phyloP scores from a whole-genome alignment of 805 yeast species.

The Yamadazyma tumulicola region DNA sequence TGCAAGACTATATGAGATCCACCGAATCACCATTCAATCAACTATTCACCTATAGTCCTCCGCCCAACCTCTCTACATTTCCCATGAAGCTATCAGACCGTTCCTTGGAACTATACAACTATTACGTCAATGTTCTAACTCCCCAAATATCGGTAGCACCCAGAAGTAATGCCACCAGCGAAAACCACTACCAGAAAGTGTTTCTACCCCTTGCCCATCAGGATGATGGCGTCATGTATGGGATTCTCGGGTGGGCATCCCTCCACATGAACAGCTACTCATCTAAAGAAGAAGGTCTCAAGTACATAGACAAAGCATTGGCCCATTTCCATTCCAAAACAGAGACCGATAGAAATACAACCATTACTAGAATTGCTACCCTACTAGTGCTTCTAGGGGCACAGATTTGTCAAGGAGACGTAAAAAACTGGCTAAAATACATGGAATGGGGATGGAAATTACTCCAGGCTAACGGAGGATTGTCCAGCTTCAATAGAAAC shows the following conservation, averaged over 20 bases:
- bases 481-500: slow-evolving; percentile 47
- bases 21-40: slow-evolving; percentile 7
- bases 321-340: slow-evolving; percentile 25
- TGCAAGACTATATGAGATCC: neutral
- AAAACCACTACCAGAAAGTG: slow-evolving; percentile 49
- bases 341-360: slow-evolving; percentile 25
- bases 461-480: slow-evolving; percentile 60
- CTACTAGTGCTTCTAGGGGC: slow-evolving; percentile 71
- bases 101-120: slow-evolving; percentile 36
- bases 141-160: slow-evolving; percentile 47
- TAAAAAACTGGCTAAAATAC: slow-evolving; percentile 67
- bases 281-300: slow-evolving; percentile 38
- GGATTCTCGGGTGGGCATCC: slow-evolving; percentile 54
- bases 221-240: slow-evolving; percentile 49
- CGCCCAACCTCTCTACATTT: slow-evolving; percentile 1
- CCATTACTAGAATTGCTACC: slow-evolving; percentile 55
- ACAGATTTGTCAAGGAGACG: slow-evolving; percentile 81
- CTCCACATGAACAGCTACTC: slow-evolving; percentile 41
- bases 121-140: slow-evolving; percentile 45
- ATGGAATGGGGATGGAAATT: slow-evolving; percentile 64
- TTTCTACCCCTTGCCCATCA: slow-evolving; percentile 54
- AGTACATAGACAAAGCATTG: slow-evolving; percentile 47
- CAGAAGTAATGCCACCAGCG: slow-evolving; percentile 30
- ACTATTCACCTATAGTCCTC: neutral
- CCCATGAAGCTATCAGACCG: slow-evolving; percentile 3